Evolutionary conservation across 129 eudicot genomes (phyloP), one percentile per base, ranked within the genome.

Genomic region (Flaveria sonorensis): DNA sequence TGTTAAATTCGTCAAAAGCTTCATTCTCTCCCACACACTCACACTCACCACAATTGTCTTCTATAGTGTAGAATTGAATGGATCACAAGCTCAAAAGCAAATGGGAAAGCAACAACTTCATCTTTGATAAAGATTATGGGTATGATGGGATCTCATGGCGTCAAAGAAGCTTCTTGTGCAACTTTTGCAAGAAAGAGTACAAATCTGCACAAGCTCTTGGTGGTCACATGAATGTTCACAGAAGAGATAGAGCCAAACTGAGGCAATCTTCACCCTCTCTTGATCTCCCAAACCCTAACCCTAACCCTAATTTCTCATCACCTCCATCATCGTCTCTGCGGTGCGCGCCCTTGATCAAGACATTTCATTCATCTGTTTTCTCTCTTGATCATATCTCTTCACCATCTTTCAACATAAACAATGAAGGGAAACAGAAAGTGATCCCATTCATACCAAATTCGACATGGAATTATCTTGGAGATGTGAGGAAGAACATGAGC

Each of bases 171-270:
- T 90, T 86, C 71, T 72, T 77, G 62, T 90, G 96, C 72, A 86
- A 76, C 83, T 90, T 90, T 76, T 90, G 96, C 79, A 83, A 78
- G 71, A 88, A 78, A 77, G 92, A 88, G 73, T 88, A 84, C 88
- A 88, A 79, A 18, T 88, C 93, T 48, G 96, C 96, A n/a, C 92
- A 90, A 78, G 96, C 96, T 62, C 90, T 90, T 71, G 96, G 96
- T 16, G 96, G 96, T 20, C 96, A 90, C 71, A 90, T 90, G 96
- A 88, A 90, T 75, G 87, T 88, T 50, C 96, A 90, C 73, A 84
- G 96, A 75, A 82, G 90, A 81, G 93, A 90, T 76, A 77, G 93
- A 48, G 91, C 96, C 9, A 82, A 82, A 77, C 14, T 86, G 64
- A 87, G 96, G 36, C 72, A 53, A 14, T 79, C 83, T 10, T 50